phyloP scores from a whole-genome alignment of 1,139 yeast genomes.

The Insectozyma bohioensis region DNA sequence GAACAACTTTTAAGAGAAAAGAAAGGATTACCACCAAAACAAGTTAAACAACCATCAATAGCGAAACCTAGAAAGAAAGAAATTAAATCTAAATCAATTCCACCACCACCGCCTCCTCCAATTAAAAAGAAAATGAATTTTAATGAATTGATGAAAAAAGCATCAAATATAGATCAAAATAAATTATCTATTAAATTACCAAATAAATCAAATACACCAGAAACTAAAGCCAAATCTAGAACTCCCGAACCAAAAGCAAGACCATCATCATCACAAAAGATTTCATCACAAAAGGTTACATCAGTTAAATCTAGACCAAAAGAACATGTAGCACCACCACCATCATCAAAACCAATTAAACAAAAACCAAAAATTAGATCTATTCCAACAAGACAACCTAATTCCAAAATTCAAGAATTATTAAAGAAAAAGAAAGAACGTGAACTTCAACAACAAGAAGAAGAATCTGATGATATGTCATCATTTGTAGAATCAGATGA shows the following conservation, averaged over 20 bases:
- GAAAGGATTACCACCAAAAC: conserved; percentile 27
- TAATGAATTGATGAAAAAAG: conserved; percentile 69
- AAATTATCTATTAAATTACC: conserved; percentile 39
- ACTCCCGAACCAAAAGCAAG: conserved; percentile 1
- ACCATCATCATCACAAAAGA: conserved; percentile 3
- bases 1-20: conserved; percentile 31
- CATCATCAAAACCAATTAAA: conserved; percentile 1
- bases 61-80: too few relatives aligned
- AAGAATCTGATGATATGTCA: conserved; percentile 41
- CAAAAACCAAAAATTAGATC: conserved; percentile 5
- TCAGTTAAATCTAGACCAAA: too few relatives aligned
- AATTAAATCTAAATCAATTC: conserved; percentile 14
- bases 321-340: too few relatives aligned
- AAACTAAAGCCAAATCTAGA: conserved; percentile 12
- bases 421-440: conserved; percentile 19
- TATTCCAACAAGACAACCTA: conserved; percentile 21
- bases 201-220: conserved; percentile 34
- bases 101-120: conserved; percentile 10
- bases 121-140: conserved; percentile 54
- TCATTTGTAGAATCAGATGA: conserved; percentile 61
- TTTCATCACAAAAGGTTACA: too few relatives aligned
- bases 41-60: conserved; percentile 6
- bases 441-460: conserved; percentile 16
- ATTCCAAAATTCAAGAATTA: conserved; percentile 27
- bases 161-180: conserved; percentile 52